Evolutionary conservation across 352 stramenopile species (phyloP).

Genomic region (Elongisporangium senticosum): DNA sequence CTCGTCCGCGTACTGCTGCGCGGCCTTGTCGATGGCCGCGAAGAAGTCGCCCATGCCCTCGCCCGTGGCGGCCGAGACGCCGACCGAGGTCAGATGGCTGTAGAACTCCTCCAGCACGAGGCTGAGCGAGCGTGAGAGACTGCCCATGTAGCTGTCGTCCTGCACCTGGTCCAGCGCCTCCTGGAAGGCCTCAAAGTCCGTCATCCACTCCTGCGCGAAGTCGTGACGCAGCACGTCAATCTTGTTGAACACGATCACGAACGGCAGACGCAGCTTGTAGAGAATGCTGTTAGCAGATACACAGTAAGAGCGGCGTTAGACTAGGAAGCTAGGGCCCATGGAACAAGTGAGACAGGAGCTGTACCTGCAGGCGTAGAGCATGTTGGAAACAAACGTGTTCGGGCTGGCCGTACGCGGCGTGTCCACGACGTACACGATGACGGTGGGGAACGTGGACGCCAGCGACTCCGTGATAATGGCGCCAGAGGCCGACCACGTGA

Average conservation of each 20-base stretch:
- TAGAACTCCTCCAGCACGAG: constrained; percentile 92
- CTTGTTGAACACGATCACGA: constrained; percentile 99
- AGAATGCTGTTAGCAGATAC: constrained; percentile 81
- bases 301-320: constrained; percentile 1
- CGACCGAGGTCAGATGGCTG: constrained; percentile 90
- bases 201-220: constrained; percentile 98
- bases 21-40: constrained; percentile 81
- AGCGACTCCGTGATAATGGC: constrained; percentile 98
- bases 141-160: constrained; percentile 91
- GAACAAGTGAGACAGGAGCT: neutral
- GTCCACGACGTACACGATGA: constrained; percentile 98
- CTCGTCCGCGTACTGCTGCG: constrained; percentile 83
- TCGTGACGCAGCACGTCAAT: constrained; percentile 93
- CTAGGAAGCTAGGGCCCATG: neutral
- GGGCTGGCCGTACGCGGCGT: constrained; percentile 94
- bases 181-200: constrained; percentile 98
- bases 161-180: constrained; percentile 89
- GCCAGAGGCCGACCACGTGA: constrained; percentile 98
- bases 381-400: constrained; percentile 99
- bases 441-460: constrained; percentile 95
- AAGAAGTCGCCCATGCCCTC: constrained; percentile 95
- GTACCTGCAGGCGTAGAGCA: constrained; percentile 97
- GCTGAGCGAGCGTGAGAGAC: constrained; percentile 87
- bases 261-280: constrained; percentile 96
- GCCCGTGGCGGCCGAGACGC: constrained; percentile 94